Evolutionary conservation across 768 basidiomycete species (phyloP), one percentile per base, ranked within the genome.

Genomic region (Suillus sp.): DNA sequence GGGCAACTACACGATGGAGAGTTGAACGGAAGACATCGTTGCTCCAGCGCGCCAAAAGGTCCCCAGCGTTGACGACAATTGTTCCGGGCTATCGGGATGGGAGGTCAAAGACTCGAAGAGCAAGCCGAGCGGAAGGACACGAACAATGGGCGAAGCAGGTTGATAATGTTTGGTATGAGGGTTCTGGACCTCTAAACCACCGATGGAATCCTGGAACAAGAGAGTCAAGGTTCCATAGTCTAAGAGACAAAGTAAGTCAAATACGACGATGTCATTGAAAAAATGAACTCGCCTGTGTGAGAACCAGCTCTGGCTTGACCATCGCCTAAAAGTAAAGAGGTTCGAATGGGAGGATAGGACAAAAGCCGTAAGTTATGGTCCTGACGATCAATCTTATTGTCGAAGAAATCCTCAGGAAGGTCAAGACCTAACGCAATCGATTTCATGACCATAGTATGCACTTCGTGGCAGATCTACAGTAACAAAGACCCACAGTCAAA

Each of bases 181-280:
- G 68, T 93, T 90, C 68, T 90, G 86, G 9, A 93, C 91, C 72
- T 95, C 88, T 38, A 93, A 79, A 5, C 93, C 93, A 13, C 93
- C 92, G 58, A 94, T 87, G 82, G 81, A 79, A 68, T 93, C 92
- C 75, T 93, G 92, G 76, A 93, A 93, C 13, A 93, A 80, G 40
- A 93, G 77, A 0, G 92, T 92, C 66, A 93, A 72, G n/a, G 91
- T 89, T 4, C 92, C 92, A 66, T 92, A 92, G 74, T 93, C 90
- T 86, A 67, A n/a, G 60, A 27, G 42, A 20, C 9, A 5, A 57
- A 5, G 9, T 61, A 20, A 63, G 37, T 35, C 45, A 57, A 6
- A n/a, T 22, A 59, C n/a, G 51, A 48, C 16, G 35, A 14, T 30
- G 5, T 55, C 40, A 18, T 2, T 9, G n/a, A 50, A 34, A 48